Base-by-base conservation (phyloP, 169 alveolate species). In the Plasmodium relictum region DNA sequence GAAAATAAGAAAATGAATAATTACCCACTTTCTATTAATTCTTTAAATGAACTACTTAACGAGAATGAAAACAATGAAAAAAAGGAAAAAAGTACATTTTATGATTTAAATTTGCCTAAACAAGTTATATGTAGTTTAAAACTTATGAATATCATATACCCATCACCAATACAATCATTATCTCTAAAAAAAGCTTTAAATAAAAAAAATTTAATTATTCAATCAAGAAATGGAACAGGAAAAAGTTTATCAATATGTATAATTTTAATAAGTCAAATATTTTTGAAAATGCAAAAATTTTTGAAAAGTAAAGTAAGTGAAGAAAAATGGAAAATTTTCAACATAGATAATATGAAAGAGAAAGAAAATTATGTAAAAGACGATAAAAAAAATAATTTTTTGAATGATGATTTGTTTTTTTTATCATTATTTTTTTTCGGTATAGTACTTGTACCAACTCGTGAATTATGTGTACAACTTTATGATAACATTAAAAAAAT, bases 221-320 rank as follows among this genome's bases (percentile, higher is more conserved):
- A 80, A 20, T 66, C 90, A 8, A 80, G 50, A 18, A 80, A 80
- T 58, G 90, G 90, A n/a, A 80, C 90, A 10, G 90, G 90, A 0
- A 80, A 80, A 37, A 80, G 90, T 58, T 9, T 68, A 20, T 80
- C 90, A 16, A 48, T 80, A 18, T 80, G 90, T 20, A 80, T 80
- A 52, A 50, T 80, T 58, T n/a, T 61, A 16, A 45, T 54, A 3
- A 16, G 62, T 12, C 56, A 59, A 7, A 45, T 80, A 54, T 7
- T 80, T 8, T 12, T 1, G 5, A 80, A 50, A 70, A 44, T 80
- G 63, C 52, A n/a, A 26, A 41, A 37, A 20, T 6, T 18, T 6
- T n/a, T 59, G 14, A 16, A 14, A 16, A 48, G 8, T 7, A 12
- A 70, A 6, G 20, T 6, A 6, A 6, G 16, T 6, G 26, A 70